phyloP scores from a whole-genome alignment of 345 rosid species.

The Anacardium occidentale region DNA sequence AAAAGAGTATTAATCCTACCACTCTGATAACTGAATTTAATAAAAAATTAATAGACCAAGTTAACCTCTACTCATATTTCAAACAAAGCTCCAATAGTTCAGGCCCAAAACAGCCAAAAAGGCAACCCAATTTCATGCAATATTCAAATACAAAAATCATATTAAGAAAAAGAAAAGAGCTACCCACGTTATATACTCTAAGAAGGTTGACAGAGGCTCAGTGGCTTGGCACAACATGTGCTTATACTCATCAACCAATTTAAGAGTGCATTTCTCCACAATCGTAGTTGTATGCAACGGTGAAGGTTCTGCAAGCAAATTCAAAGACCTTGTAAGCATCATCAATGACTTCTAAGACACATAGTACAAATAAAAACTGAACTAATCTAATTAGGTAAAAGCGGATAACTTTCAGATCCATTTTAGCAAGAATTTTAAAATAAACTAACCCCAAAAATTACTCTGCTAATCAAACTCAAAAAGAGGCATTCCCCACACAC shows the following conservation, averaged over 20 bases:
- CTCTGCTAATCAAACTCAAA: neutral
- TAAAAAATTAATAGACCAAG: too few relatives aligned
- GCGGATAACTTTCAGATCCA: neutral
- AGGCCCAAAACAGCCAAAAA: neutral
- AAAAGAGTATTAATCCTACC: constrained; percentile 11
- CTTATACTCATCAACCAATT: constrained; percentile 94
- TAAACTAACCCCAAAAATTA: neutral
- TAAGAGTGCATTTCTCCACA: constrained; percentile 97
- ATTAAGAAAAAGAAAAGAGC: neutral
- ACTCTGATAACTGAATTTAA: neutral
- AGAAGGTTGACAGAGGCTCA: constrained; percentile 91
- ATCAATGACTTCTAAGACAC: neutral
- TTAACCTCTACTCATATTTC: neutral
- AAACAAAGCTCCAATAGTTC: neutral
- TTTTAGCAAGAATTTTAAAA: neutral
- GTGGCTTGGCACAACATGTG: constrained; percentile 96
- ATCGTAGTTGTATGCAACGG: constrained; percentile 96
- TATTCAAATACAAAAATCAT: constrained; percentile 8
- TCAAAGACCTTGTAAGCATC: constrained; percentile 13
- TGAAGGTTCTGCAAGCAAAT: constrained; percentile 75
- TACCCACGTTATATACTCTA: constrained; percentile 90
- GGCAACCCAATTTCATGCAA: neutral
- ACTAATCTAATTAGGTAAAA: too few relatives aligned
- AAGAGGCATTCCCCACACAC: neutral
- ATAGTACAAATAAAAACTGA: neutral